A percentile compares a stretch with the other conserved stretches of the same genome.
phyloP scores from a whole-genome alignment of 257 asterid species.

The Solanum dulcamara region DNA sequence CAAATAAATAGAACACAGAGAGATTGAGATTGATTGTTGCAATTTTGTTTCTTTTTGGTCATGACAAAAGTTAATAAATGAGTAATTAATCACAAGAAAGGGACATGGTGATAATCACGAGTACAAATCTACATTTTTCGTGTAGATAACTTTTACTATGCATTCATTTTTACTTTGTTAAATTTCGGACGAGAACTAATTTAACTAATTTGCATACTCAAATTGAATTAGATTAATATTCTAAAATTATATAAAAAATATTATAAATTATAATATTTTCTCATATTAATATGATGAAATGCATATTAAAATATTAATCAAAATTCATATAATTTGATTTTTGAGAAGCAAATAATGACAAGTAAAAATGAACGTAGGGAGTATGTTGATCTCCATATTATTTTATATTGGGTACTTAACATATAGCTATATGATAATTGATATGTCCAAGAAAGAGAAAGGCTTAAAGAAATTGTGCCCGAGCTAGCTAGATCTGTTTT shows the following conservation, averaged over 20 bases:
- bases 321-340: not conserved
- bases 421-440: not conserved
- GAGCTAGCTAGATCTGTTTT: not conserved
- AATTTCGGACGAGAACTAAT: not conserved
- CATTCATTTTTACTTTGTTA: too few species aligned
- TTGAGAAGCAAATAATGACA: not conserved
- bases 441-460: not conserved
- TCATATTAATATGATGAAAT: not conserved
- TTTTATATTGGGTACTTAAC: not conserved
- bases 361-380: not conserved
- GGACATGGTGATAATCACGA: not conserved
- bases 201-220: not conserved
- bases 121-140: not conserved
- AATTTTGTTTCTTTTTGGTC: not conserved
- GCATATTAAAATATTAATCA: not conserved
- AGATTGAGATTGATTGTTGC: not conserved
- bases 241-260: not conserved
- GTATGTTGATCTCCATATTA: not conserved
- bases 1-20: not conserved
- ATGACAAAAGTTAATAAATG: not conserved
- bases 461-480: not conserved
- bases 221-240: too few species aligned
- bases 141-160: not conserved
- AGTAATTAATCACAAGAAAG: not conserved
- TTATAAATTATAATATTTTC: not conserved